Conservation (phyloP, 2,329 filamentous ascomycete species). For the Aureobasidium namibiae region DNA sequence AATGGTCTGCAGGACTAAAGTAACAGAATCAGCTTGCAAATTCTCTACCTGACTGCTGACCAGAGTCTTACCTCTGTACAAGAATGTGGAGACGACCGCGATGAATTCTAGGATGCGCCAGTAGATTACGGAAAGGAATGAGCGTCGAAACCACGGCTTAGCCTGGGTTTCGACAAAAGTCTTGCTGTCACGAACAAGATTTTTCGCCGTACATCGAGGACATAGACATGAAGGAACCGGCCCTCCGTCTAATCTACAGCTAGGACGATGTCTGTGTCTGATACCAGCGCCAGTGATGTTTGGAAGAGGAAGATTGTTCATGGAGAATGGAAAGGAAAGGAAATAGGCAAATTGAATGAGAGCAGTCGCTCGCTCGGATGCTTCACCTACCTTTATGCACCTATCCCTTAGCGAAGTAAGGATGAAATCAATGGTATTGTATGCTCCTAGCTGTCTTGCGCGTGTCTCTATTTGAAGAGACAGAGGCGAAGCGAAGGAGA, state of each 20-base stretch:
- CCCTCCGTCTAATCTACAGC: neutral
- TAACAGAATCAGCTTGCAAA: neutral
- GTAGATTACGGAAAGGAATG: neutral
- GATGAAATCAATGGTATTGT: neutral
- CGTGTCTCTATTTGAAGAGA: neutral
- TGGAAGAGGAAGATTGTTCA: neutral
- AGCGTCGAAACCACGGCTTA: neutral
- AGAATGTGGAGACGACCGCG: neutral
- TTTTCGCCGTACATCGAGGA: neutral
- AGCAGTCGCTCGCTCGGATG: neutral
- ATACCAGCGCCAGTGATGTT: neutral
- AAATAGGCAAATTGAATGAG: neutral
- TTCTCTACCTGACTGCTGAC: neutral
- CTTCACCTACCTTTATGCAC: neutral
- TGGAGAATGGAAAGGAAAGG: neutral
- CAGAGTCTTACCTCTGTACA: neutral
- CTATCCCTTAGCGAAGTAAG: too few relatives aligned
- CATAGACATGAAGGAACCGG: neutral
- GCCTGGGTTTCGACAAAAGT: neutral
- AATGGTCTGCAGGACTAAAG: neutral
- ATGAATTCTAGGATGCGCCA: neutral
- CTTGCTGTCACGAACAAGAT: neutral
- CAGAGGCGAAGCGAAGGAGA: neutral
- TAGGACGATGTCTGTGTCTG: neutral
- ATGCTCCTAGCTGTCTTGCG: neutral